Conservation (phyloP, 805 yeast genomes). For the Kuraishia hungarica region DNA sequence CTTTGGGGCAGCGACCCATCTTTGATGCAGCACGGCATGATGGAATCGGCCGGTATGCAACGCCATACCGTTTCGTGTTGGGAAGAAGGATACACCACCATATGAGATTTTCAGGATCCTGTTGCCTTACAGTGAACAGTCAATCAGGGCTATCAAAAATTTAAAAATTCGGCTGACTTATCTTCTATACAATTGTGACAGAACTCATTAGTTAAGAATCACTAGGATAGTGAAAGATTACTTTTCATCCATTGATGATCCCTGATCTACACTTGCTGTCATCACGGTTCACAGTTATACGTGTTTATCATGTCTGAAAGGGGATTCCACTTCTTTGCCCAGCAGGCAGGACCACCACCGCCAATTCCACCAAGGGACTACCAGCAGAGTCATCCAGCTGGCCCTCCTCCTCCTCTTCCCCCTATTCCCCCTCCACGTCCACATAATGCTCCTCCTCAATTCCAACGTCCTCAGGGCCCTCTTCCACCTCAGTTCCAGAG, state of each 20-base stretch:
- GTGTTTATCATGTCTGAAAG: neutral
- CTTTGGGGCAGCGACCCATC: neutral
- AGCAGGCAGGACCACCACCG: neutral
- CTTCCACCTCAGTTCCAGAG: neutral
- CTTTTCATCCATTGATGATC: too few relatives aligned
- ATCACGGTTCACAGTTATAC: too few relatives aligned
- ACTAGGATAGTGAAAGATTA: too few relatives aligned
- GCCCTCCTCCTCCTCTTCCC: neutral
- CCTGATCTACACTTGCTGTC: too few relatives aligned
- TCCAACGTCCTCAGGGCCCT: too few relatives aligned
- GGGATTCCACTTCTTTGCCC: neutral
- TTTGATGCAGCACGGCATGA: neutral
- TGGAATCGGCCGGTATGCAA: neutral
- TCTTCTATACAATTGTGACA: too few relatives aligned
- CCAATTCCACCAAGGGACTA: slow-evolving; percentile 1
- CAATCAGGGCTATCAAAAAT: too few relatives aligned
- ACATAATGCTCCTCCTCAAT: neutral
- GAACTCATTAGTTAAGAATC: too few relatives aligned
- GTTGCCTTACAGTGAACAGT: too few relatives aligned
- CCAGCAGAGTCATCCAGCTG: neutral
- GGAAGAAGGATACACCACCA: neutral
- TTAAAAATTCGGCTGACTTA: too few relatives aligned
- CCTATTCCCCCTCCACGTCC: neutral
- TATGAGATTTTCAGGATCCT: neutral
- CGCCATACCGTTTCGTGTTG: neutral